Percentiles rank a stretch among this genome's conserved stretches.
phyloP scores from a whole-genome alignment of 179 eudicot species.

The Amaranthus tricolor region DNA sequence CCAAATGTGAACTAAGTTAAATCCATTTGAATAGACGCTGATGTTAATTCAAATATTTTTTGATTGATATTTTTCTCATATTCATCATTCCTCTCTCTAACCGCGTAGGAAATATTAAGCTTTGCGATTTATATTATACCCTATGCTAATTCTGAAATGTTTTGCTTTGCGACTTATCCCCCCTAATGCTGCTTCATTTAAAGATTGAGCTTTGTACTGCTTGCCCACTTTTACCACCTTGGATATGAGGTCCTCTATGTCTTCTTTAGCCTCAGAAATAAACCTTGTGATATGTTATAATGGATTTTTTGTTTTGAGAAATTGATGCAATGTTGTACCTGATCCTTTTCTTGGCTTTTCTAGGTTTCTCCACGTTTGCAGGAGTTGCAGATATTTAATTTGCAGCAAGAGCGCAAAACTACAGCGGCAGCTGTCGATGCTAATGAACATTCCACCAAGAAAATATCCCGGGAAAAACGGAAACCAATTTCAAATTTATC shows the following conservation, averaged over 20 bases:
- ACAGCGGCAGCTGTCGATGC: slow-evolving; percentile 36
- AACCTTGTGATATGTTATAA: neutral
- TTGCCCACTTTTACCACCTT: neutral
- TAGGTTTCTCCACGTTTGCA: slow-evolving; percentile 88
- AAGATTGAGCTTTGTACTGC: neutral
- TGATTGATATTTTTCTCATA: too few species aligned
- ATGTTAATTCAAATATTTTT: too few species aligned
- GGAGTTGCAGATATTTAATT: slow-evolving; percentile 70
- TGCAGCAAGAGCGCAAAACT: slow-evolving; percentile 76
- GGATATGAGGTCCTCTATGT: neutral
- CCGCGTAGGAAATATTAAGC: neutral
- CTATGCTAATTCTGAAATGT: neutral
- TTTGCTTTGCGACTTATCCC: neutral
- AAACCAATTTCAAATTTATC: slow-evolving; percentile 44
- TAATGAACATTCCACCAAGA: slow-evolving; percentile 44
- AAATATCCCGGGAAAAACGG: slow-evolving; percentile 64
- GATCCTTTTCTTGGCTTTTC: slow-evolving; percentile 15
- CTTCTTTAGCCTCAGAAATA: neutral
- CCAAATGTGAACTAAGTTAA: too few species aligned
- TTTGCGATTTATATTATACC: neutral
- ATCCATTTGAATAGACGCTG: too few species aligned
- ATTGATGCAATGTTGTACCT: neutral
- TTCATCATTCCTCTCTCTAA: neutral
- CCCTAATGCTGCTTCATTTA: neutral
- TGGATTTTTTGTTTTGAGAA: neutral